Conservation (phyloP, 768 basidiomycete species). For the Tulasnella sp. region DNA sequence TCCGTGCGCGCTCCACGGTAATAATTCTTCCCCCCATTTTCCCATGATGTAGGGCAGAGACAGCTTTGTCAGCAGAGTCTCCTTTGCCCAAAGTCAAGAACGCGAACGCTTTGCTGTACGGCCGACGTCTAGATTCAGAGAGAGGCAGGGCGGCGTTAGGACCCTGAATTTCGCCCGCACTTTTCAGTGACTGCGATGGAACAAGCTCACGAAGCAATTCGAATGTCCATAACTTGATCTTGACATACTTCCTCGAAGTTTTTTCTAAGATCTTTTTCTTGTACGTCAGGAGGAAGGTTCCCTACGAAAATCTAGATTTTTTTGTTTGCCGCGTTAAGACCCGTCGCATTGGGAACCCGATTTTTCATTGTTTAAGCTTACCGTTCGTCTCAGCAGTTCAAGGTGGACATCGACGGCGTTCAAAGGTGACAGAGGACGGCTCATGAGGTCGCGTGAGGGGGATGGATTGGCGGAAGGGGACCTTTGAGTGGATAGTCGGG, state of each 20-base stretch:
- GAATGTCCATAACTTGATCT: not conserved
- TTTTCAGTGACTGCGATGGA: not conserved
- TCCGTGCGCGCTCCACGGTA: no score
- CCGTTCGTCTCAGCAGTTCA: not conserved
- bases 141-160: not conserved
- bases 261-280: not conserved
- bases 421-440: not conserved
- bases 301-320: not conserved
- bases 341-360: not conserved
- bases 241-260: not conserved
- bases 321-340: not conserved
- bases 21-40: no score
- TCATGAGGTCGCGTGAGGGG: not conserved
- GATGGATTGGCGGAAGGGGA: not conserved
- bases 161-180: not conserved
- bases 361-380: not conserved
- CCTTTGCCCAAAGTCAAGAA: not conserved
- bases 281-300: not conserved
- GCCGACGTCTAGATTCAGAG: not conserved
- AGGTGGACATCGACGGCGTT: not conserved
- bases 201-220: not conserved
- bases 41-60: no score
- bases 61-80: not conserved
- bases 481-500: not conserved
- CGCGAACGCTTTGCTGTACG: not conserved